phyloP scores from a whole-genome alignment of 225 moss, liverwort and hornwort species.

The Takakia lepidozioides region DNA sequence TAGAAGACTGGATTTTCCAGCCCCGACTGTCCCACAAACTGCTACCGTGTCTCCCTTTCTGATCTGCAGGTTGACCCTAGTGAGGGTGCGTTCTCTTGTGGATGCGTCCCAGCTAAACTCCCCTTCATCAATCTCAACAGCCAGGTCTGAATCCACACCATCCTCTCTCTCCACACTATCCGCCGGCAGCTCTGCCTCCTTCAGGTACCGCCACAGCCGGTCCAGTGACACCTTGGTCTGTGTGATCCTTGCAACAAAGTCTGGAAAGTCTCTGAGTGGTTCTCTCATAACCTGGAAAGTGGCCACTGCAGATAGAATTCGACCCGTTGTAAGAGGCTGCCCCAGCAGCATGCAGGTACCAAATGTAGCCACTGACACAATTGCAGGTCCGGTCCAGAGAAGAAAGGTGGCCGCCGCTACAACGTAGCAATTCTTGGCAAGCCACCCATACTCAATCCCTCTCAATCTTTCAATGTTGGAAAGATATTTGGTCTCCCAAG shows the following conservation, averaged over 20 bases:
- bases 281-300: constrained; percentile 66
- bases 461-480: constrained; percentile 57
- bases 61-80: constrained; percentile 25
- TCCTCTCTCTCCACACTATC: constrained; percentile 18
- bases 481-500: constrained; percentile 77
- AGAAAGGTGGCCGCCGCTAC: constrained; percentile 39
- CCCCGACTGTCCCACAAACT: constrained; percentile 42
- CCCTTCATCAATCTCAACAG: constrained; percentile 23
- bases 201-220: constrained; percentile 28
- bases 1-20: constrained; percentile 49
- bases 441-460: constrained; percentile 56
- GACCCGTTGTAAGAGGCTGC: constrained; percentile 68
- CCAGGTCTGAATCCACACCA: background rate
- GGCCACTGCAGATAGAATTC: constrained; percentile 71
- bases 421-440: constrained; percentile 44
- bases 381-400: constrained; percentile 67
- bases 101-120: constrained; percentile 23
- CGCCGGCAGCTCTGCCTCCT: constrained; percentile 31
- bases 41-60: constrained; percentile 32
- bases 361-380: constrained; percentile 75
- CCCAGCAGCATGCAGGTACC: constrained; percentile 69
- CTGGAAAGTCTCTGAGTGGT: constrained; percentile 55
- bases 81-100: constrained; percentile 5
- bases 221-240: constrained; percentile 35
- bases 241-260: constrained; percentile 45